Evolutionary conservation across 495 filamentous ascomycete species (phyloP), one percentile per base, ranked within the genome.

Genomic region (Neurospora tetraspora): DNA sequence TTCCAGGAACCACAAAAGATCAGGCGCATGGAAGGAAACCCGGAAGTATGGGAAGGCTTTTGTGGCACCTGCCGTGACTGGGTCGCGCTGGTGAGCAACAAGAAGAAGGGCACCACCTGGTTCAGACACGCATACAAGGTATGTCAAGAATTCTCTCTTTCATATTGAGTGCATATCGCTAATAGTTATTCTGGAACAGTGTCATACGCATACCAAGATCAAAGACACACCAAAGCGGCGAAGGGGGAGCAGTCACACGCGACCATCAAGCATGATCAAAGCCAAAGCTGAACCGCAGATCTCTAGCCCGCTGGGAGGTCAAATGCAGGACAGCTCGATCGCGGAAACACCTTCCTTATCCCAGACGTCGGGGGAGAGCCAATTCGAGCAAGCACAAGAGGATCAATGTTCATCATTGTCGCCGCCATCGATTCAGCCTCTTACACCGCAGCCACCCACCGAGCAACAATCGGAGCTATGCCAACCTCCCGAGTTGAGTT

Each of bases 81-180:
- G 92, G 90, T 93, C 72, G 88, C 90, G 16, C 80, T 94, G 59
- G 89, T 92, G 53, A 93, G 90, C 80, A 93, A 90, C 77, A 94
- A 93, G 85, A 94, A 93, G 85, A 94, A 94, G 83, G 92, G 92
- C 4, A 93, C 91, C 6, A 92, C 91, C 5, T 94, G 92, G 92
- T 94, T 94, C 75, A 84, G 92, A 74, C 92, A 94, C 78, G 92
- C 92, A 53, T 93, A 94, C 79, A 94, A 93, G 88, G 91, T 93
- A 77, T 80, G 84, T 81, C 38, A 38, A 43, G 37, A 43, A 10
- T 36, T 6, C 6, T 36, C 4, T 18, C 16, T 20, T 16, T 8
- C n/a, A 10, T 5, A 7, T n/a, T n/a, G 45, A 37, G 34, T 18
- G 42, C 27, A 20, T n/a, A 53, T 42, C 38, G 20, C 42, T 39